Evolutionary conservation across 129 eudicot genomes (phyloP).

Genomic region (Rutidosis leptorrhynchoides): DNA sequence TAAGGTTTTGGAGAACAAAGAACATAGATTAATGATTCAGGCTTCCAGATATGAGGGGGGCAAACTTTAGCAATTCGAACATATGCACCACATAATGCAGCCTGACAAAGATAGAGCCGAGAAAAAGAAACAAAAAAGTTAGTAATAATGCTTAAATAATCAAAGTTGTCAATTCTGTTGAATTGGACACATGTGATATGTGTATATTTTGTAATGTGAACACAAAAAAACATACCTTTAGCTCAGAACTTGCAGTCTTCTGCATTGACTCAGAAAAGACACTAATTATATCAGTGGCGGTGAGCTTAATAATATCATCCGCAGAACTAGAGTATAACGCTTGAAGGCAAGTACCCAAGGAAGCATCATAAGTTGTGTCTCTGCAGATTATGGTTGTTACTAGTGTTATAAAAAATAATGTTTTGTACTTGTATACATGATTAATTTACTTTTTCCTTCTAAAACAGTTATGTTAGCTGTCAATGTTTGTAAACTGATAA

Average conservation of each 20-base stretch:
- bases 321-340: slow-evolving; percentile 61
- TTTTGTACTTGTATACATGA: not conserved
- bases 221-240: slow-evolving; percentile 52
- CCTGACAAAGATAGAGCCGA: slow-evolving; percentile 39
- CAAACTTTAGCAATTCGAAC: slow-evolving; percentile 63
- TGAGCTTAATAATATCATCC: slow-evolving; percentile 65
- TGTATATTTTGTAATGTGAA: slow-evolving; percentile 17
- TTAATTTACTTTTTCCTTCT: not conserved
- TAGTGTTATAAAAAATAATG: slow-evolving; percentile 12
- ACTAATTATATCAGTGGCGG: slow-evolving; percentile 66
- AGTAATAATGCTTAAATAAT: slow-evolving; percentile 10
- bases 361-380: slow-evolving; percentile 60
- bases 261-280: slow-evolving; percentile 58
- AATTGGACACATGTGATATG: slow-evolving; percentile 7
- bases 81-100: slow-evolving; percentile 74
- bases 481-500: no score
- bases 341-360: slow-evolving; percentile 81
- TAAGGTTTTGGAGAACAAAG: slow-evolving; percentile 58
- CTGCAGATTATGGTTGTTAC: slow-evolving; percentile 44
- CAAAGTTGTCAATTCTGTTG: slow-evolving; percentile 12
- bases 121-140: slow-evolving; percentile 5
- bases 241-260: slow-evolving; percentile 67
- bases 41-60: slow-evolving; percentile 83
- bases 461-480: not conserved
- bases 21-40: slow-evolving; percentile 56